Evolutionary conservation across 768 basidiomycete genomes (phyloP).

Genomic region (Fibroporia radiculosa): DNA sequence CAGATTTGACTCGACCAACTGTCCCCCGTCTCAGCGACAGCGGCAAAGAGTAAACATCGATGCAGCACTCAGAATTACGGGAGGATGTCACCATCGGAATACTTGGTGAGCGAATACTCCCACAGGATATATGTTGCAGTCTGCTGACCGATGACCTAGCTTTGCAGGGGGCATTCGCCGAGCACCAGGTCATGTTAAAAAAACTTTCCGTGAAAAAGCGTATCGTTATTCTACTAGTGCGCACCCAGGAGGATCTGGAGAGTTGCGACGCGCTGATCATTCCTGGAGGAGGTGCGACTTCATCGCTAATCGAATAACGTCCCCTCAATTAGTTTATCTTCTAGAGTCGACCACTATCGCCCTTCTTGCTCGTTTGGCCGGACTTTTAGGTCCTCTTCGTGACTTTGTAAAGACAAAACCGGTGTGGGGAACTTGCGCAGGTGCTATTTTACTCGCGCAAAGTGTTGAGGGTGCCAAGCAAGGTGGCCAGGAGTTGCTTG

Average conservation of each 20-base stretch:
- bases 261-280: conserved; percentile 83
- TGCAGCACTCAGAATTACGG: background rate
- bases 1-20: background rate
- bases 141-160: conserved; percentile 34
- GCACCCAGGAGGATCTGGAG: conserved; percentile 65
- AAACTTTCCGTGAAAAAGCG: conserved; percentile 39
- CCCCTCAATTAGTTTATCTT: background rate
- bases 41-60: too few relatives aligned
- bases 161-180: conserved; percentile 87
- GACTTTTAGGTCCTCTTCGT: conserved; percentile 73
- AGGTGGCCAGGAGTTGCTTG: conserved; percentile 81
- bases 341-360: conserved; percentile 91
- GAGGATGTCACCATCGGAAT: conserved; percentile 15
- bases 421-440: conserved; percentile 95
- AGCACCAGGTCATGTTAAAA: conserved; percentile 71
- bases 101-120: conserved; percentile 7
- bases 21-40: too few relatives aligned
- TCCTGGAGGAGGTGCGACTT: conserved; percentile 73
- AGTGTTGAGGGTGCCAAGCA: conserved; percentile 70
- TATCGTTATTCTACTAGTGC: conserved; percentile 52
- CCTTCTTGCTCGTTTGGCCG: conserved; percentile 61
- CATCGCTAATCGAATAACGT: background rate
- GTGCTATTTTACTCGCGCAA: conserved; percentile 82
- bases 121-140: background rate
- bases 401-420: conserved; percentile 66